These are phyloP conservation scores for Metarhizium rileyi DNA, from an alignment of 2,329 filamentous ascomycete genomes.

Conservation along the genomic window DNA sequence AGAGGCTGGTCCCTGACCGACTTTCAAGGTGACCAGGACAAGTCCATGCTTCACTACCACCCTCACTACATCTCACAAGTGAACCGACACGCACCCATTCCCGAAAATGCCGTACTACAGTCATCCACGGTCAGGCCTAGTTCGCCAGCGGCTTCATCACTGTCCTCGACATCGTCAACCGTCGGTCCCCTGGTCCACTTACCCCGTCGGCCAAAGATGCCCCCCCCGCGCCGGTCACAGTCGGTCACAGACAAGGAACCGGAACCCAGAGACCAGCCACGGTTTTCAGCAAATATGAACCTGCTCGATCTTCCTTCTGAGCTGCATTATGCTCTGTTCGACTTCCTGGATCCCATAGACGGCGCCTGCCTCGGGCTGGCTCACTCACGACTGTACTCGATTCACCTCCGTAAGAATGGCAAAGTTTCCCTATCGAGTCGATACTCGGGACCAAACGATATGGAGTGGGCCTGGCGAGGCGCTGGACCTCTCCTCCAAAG, in stretches of 20 bases:
- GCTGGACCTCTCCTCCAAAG: constrained; percentile 34
- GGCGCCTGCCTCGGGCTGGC: constrained; percentile 52
- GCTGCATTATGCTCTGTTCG: constrained; percentile 50
- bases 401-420: constrained; percentile 47
- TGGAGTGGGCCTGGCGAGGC: constrained; percentile 55
- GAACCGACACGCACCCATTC: constrained; percentile 22
- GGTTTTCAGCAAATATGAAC: constrained; percentile 33
- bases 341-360: constrained; percentile 55
- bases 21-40: constrained; percentile 24
- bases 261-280: constrained; percentile 39
- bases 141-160: constrained; percentile 3
- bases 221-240: constrained; percentile 44
- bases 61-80: constrained; percentile 12
- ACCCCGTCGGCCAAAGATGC: constrained; percentile 25
- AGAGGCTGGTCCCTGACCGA: constrained; percentile 39
- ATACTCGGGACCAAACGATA: constrained; percentile 50
- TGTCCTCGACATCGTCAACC: constrained; percentile 5
- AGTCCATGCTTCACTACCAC: constrained; percentile 1
- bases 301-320: constrained; percentile 47
- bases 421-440: constrained; percentile 46
- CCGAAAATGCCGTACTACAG: constrained; percentile 21
- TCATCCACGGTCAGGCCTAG: constrained; percentile 4
- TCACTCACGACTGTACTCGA: constrained; percentile 46
- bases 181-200: constrained; percentile 14
- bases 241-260: constrained; percentile 53